phyloP scores from a whole-genome alignment of 768 basidiomycete species.

The Exsudoporus frostii region DNA sequence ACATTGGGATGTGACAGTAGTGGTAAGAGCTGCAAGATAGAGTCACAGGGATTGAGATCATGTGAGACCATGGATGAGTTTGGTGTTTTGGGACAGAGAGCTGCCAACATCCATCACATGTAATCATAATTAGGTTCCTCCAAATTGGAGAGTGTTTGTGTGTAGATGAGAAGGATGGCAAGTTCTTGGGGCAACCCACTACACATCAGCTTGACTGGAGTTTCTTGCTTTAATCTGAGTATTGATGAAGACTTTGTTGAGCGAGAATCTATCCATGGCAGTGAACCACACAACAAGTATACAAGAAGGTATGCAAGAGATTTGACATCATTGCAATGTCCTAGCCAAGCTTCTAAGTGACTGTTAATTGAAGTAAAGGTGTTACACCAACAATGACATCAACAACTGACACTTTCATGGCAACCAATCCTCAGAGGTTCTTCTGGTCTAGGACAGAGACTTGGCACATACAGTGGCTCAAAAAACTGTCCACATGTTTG shows the following conservation, averaged over 20 bases:
- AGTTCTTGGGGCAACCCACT: not conserved
- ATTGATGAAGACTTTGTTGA: not conserved
- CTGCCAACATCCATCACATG: not conserved
- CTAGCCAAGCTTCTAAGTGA: not conserved
- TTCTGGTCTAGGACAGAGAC: no score
- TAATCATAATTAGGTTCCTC: not conserved
- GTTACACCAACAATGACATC: no score
- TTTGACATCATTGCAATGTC: not conserved
- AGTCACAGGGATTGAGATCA: not conserved
- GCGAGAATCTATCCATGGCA: not conserved
- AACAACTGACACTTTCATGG: no score
- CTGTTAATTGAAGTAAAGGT: not conserved
- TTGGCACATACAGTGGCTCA: no score
- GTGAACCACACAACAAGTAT: not conserved
- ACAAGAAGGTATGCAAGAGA: not conserved
- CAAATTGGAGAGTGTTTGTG: not conserved
- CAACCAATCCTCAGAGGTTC: no score
- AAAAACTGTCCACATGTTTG: no score
- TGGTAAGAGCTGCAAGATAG: not conserved
- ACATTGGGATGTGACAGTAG: not conserved
- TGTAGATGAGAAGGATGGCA: not conserved
- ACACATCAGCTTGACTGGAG: not conserved
- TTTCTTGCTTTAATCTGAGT: not conserved
- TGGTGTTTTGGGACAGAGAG: not conserved
- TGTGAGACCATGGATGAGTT: not conserved